Base-by-base conservation (phyloP, 441 rosid species). In the Adansonia rubrostipa region DNA sequence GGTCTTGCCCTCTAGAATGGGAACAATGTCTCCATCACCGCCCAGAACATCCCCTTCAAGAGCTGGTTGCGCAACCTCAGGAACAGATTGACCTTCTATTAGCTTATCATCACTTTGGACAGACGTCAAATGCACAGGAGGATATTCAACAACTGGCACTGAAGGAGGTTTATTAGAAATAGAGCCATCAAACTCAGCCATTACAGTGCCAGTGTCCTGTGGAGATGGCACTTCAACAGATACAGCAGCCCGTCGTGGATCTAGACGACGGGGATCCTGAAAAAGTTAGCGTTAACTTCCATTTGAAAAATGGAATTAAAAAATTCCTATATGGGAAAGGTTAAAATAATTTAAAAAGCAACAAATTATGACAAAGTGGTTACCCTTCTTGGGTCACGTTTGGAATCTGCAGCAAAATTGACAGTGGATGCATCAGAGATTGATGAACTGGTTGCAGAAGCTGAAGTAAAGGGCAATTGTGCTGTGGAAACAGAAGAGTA, bases 381-480 rank as follows among this genome's bases (percentile, higher is more conserved):
- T 92, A 97, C 99, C 97, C 99, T 87, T 89, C 99, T 86, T 63
- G 99, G 98, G 87, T 97, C 99, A 44, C 99, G 98, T 85, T 90
- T 97, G 63, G 93, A 84, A 85, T 97, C 99, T 42, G 86, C 78
- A 60, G 84, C 82, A 40, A 80, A 17, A 77, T 85, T 89, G 80
- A 79, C 77, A 78, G 81, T 74, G 66, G 92, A 78, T 74, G 83
- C 75, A 76, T 91, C 96, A 60, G 97, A 84, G 14, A 78, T 60
- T 58, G 86, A 69, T 68, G 89, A 82, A 76, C 79, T 88, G 67
- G 81, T 70, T 80, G 87, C 75, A 80, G 78, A 77, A 74, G 81
- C 71, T 78, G 88, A 81, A 82, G 91, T 78, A 66, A 79, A 58
- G 63, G 90, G 83, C 78, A 82, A 66, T 74, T 86, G 93, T 69